phyloP scores from a whole-genome alignment of 192 early-diverging fungal species.

The Jimgerdemannia flammicorona region DNA sequence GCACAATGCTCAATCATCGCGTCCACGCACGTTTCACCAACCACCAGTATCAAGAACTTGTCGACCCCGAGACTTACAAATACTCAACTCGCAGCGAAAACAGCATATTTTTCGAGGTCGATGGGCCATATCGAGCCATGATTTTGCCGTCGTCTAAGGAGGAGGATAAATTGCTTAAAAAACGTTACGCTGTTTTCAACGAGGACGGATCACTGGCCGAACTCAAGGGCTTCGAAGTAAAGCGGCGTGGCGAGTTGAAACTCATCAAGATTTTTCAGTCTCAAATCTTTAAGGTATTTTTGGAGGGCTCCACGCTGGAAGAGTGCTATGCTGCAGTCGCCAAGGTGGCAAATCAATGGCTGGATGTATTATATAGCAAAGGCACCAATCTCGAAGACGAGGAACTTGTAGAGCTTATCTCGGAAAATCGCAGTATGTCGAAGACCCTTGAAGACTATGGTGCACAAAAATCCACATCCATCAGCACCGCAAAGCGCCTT shows the following conservation, averaged over 20 bases:
- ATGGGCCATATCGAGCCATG: slow-evolving; percentile 98
- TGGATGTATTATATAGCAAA: slow-evolving; percentile 88
- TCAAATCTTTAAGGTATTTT: slow-evolving; percentile 89
- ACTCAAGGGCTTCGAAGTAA: slow-evolving; percentile 98
- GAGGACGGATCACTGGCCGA: slow-evolving; percentile 91
- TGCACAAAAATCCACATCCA: slow-evolving; percentile 88
- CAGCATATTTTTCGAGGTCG: slow-evolving; percentile 98
- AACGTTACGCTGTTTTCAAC: slow-evolving; percentile 98
- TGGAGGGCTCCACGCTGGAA: slow-evolving; percentile 79
- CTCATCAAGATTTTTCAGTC: slow-evolving; percentile 98
- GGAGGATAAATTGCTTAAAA: slow-evolving; percentile 95
- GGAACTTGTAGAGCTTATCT: slow-evolving; percentile 95
- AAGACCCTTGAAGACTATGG: slow-evolving; percentile 94
- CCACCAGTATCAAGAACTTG: slow-evolving; percentile 91
- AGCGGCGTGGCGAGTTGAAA: slow-evolving; percentile 97
- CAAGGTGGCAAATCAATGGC: slow-evolving; percentile 87
- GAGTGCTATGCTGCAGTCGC: slow-evolving; percentile 92
- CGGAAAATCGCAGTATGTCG: slow-evolving; percentile 96
- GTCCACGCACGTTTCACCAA: slow-evolving; percentile 97
- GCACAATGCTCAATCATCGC: slow-evolving; percentile 97
- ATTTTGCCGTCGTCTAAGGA: slow-evolving; percentile 93
- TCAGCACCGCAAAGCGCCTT: slow-evolving; percentile 90
- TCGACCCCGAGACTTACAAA: slow-evolving; percentile 46
- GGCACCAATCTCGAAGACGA: slow-evolving; percentile 76
- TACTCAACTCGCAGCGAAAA: slow-evolving; percentile 84